These are phyloP conservation scores for Zelopaecilomyces penicillatus DNA, from an alignment of 2,329 filamentous ascomycete genomes.

Conservation along the genomic window DNA sequence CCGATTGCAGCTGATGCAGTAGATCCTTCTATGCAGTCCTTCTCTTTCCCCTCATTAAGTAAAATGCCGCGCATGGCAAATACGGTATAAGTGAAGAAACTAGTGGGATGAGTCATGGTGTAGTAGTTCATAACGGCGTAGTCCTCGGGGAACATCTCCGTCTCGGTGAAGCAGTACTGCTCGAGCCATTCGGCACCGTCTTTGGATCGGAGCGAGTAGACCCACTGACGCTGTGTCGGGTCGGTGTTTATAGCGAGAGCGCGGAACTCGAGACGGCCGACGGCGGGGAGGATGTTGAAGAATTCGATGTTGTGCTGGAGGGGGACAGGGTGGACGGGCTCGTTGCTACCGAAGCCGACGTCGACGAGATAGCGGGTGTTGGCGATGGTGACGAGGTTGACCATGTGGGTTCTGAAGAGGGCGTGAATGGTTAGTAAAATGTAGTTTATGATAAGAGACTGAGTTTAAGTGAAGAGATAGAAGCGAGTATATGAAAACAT, in stretches of 20 bases:
- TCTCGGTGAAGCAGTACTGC: constrained; percentile 44
- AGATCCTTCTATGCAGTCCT: background rate
- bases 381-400: constrained; percentile 49
- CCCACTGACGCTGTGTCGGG: constrained; percentile 27
- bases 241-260: constrained; percentile 24
- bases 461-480: no score
- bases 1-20: background rate
- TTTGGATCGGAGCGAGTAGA: constrained; percentile 25
- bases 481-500: no score
- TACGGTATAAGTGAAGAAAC: constrained; percentile 30
- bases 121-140: constrained; percentile 38
- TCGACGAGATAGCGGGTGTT: constrained; percentile 43
- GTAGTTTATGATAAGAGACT: no score
- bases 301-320: constrained; percentile 18
- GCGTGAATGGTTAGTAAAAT: background rate
- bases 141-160: constrained; percentile 38
- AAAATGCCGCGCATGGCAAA: constrained; percentile 25
- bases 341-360: constrained; percentile 51
- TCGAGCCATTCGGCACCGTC: constrained; percentile 32
- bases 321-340: constrained; percentile 23
- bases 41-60: constrained; percentile 8
- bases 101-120: constrained; percentile 25
- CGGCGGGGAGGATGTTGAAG: constrained; percentile 33
- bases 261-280: constrained; percentile 35
- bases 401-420: constrained; percentile 44